phyloP scores from a whole-genome alignment of 1,284 basidiomycete species.

The Apiotrichum montevideense region DNA sequence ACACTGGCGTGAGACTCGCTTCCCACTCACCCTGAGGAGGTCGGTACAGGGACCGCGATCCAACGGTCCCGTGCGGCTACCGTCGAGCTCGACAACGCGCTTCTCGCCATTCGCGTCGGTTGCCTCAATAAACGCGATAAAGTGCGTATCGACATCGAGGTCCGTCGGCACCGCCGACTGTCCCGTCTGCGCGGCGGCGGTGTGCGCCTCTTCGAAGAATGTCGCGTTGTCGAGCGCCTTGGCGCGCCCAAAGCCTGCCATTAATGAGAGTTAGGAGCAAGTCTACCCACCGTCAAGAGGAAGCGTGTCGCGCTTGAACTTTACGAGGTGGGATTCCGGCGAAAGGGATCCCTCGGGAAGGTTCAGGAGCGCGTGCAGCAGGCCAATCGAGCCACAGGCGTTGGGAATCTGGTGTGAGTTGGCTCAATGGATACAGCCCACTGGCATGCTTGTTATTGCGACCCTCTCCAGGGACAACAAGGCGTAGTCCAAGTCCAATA shows the following conservation, averaged over 20 bases:
- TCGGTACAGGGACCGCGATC: conserved; percentile 62
- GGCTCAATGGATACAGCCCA: too few relatives aligned
- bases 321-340: conserved; percentile 25
- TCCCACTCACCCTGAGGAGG: conserved; percentile 54
- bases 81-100: conserved; percentile 75
- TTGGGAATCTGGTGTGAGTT: conserved; percentile 60
- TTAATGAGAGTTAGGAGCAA: conserved; percentile 1
- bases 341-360: conserved; percentile 27
- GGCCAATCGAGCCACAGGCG: conserved; percentile 82
- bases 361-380: conserved; percentile 61
- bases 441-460: too few relatives aligned
- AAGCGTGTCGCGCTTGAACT: conserved; percentile 40
- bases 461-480: too few relatives aligned
- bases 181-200: conserved; percentile 60
- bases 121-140: conserved; percentile 73
- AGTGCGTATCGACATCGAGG: conserved; percentile 67
- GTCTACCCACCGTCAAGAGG: conserved; percentile 27
- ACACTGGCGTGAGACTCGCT: not conserved
- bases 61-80: conserved; percentile 62
- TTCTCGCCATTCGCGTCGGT: conserved; percentile 39
- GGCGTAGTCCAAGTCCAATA: not conserved
- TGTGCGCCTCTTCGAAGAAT: conserved; percentile 70
- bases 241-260: conserved; percentile 57
- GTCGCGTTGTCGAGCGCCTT: conserved; percentile 65
- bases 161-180: conserved; percentile 56